Base-by-base conservation (phyloP, 2,329 filamentous ascomycete species). In the Chaetothyriales sp. region DNA sequence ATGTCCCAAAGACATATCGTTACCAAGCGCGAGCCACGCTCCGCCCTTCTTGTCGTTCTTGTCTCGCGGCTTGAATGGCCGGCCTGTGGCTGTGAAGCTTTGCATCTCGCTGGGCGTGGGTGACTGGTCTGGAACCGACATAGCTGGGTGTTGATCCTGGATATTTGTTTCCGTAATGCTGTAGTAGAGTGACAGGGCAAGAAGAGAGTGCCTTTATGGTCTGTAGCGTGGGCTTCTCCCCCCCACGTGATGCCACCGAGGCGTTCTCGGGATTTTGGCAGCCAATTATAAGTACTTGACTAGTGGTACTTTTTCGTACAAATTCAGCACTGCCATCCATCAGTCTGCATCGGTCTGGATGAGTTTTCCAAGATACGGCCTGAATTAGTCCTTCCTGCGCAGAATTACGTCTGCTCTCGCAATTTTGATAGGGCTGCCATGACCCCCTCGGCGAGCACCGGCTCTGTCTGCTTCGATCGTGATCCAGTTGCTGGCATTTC, bases 371-470 rank as follows among this genome's bases (percentile, higher is more conserved):
- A n/a, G n/a, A n/a, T n/a, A n/a, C n/a, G n/a, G n/a, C n/a, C n/a
- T n/a, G n/a, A n/a, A n/a, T n/a, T n/a, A n/a, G n/a, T n/a, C n/a
- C 42, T 19, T 26, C 19, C 18, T 12, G 9, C 18, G 2, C 10
- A 18, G 18, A 10, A 47, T 57, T 53, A 59, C n/a, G 58, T 57
- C 15, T 60, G 62, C 46, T 67, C 62, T 54, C 78, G 67, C 47
- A 81, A 62, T 57, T 73, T 80, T 46, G 71, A 74, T 48, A 81
- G 61, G 4, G 78, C 78, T 26, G 76, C 75, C 66, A 74, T 72
- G 48, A 81, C 72, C 8, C 78, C 78, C 47, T 79, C 76, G 57
- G 70, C 75, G 53, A 79, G 60, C n/a, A 68, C 65, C 18, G 48
- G 49, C 47, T 51, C 51, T 59, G 56, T 58, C 46, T 49, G 61